Evolutionary conservation across 2,329 filamentous ascomycete genomes (phyloP), one percentile per base, ranked within the genome.

Genomic region (Pseudopyricularia javanii): DNA sequence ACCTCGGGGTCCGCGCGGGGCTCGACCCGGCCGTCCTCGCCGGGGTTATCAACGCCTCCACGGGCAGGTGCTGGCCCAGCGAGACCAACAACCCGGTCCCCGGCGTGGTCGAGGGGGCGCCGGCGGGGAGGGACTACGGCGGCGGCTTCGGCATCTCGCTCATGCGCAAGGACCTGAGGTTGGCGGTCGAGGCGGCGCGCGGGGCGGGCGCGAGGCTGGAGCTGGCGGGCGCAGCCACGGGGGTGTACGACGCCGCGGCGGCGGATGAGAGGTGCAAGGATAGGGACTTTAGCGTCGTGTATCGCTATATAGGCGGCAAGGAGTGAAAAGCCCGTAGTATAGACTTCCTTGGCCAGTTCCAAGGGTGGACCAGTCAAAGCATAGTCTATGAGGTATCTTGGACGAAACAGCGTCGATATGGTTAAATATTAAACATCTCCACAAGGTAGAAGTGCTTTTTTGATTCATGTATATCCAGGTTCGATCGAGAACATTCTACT

Each of bases 11-110:
- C 50, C 70, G 68, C 54, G 79, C 75, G 69, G 81, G 81, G 0
- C 68, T 84, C 7, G 79, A 83, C 55, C 72, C 79, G 2, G 71
- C 73, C 60, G 83, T 82, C 7, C 76, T 98, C 2, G 86, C 88
- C 0, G 82, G 84, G 51, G 82, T 98, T 68, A 88, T 98, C 72
- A 97, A 96, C 65, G 86, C 86, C 3, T 93, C 88, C 60, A 96
- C 91, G 0, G 93, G 93, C n/a, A 81, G 78, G 58, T 97, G 91
- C 75, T 98, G 93, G 93, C 90, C 91, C 1, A 93, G 85, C 61
- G 91, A 96, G 70, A 74, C 95, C 56, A 98, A 98, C 70, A 97
- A 97, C 64, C 93, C 93, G 0, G 90, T 97, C 3, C 83, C 83
- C 11, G 91, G 90, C 14, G 90, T 96, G 0, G 76, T 91, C 22